Base-by-base conservation (phyloP, 2,329 filamentous ascomycete species). In the Drechslerella coelobrocha region DNA sequence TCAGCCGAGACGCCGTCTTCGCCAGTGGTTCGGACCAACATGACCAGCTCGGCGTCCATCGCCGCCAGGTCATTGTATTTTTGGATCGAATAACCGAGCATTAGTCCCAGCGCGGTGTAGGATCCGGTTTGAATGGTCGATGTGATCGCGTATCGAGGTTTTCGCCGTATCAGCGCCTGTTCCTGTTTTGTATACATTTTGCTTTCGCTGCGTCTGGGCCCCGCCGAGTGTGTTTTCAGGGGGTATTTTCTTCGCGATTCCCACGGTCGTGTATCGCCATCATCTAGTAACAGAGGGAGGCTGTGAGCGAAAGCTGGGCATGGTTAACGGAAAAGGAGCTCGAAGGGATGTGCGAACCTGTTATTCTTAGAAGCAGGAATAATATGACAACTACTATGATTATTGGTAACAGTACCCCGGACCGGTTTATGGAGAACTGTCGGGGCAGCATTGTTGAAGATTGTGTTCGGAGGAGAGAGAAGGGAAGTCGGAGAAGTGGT, bases 41-140 rank as follows among this genome's bases (percentile, higher is more conserved):
- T 53, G 9, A 77, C 74, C 41, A 77, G 27, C 48, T 77, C 75
- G 9, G 75, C 75, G 17, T 75, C 75, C 72, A 76, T 73, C 26
- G 74, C 75, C 37, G 62, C 72, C 6, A 77, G 57, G 45, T 77
- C 73, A 37, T 77, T 77, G 68, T 77, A 74, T 61, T 76, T 76
- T 47, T 74, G 73, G 45, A 77, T 76, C 17, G 75, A 75, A 48
- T 76, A 76, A 1, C 73, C 75, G 17, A 77, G 71, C 73, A 76
- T 73, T 21, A 77, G 55, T 26, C 75, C 75, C 39, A 75, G 60
- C 26, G 74, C 65, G 12, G 75, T 75, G 56, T 75, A 76, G 7
- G 74, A 75, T 21, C 72, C 74, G 14, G 75, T 76, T 51, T 75
- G 74, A 3, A 76, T 74, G 17, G 72, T 74, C 12, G 68, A 73